Conservation (phyloP, 2,329 filamentous ascomycete species). For the Cladobotryum mycophilum region DNA sequence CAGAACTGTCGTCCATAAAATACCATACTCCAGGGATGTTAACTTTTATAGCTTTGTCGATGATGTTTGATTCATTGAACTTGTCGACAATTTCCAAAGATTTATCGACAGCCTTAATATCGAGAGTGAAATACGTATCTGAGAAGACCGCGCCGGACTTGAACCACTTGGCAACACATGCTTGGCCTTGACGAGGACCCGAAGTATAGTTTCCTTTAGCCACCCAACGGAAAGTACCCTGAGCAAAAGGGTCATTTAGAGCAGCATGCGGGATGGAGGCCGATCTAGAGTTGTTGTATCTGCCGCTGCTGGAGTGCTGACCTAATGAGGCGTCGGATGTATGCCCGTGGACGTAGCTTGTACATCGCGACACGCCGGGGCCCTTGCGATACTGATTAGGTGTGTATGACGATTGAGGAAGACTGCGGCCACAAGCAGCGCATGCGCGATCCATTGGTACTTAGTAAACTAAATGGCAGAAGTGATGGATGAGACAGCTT, state of each 20-base stretch:
- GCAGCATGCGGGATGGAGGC: background rate
- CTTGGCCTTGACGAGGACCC: conserved; percentile 25
- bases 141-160: conserved; percentile 30
- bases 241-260: conserved; percentile 9
- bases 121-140: conserved; percentile 28
- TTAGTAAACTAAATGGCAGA: no score
- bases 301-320: conserved; percentile 7
- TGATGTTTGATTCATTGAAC: conserved; percentile 27
- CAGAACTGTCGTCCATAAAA: conserved; percentile 8
- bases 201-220: conserved; percentile 22
- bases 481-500: no score
- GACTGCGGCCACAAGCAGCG: background rate
- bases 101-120: conserved; percentile 31
- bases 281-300: conserved; percentile 11
- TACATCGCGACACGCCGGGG: conserved; percentile 9
- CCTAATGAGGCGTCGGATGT: background rate
- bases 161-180: conserved; percentile 34
- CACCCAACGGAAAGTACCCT: conserved; percentile 15
- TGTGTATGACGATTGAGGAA: background rate
- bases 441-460: background rate
- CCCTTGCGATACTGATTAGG: conserved; percentile 4
- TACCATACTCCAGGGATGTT: conserved; percentile 30
- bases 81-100: conserved; percentile 29
- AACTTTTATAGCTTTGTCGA: conserved; percentile 27
- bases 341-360: conserved; percentile 12